phyloP scores from a whole-genome alignment of 2,329 filamentous ascomycete genomes.

The Phaeophleospora eucalypticola region DNA sequence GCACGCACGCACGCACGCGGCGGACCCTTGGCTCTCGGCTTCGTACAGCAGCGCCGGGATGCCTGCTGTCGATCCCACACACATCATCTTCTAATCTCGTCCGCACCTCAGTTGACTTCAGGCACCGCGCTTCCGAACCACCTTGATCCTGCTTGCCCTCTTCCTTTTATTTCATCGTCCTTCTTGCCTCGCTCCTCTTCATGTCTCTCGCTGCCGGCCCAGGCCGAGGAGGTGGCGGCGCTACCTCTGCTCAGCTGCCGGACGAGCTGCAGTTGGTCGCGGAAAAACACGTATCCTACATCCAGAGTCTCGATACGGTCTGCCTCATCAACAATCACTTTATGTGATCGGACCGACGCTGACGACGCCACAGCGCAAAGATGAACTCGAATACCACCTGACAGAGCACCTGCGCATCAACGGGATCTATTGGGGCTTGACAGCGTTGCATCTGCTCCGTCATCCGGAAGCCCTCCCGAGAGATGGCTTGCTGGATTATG shows the following conservation, averaged over 20 bases:
- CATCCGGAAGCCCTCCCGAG: slow-evolving; percentile 77
- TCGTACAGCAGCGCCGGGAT: too few relatives aligned
- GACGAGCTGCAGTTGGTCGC: slow-evolving; percentile 51
- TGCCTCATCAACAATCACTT: slow-evolving; percentile 32
- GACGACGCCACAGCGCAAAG: slow-evolving; percentile 60
- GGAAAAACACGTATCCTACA: slow-evolving; percentile 80
- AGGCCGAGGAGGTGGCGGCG: slow-evolving; percentile 47
- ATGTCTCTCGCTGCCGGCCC: slow-evolving; percentile 62
- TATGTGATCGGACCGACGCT: slow-evolving; percentile 35
- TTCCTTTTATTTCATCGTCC: too few relatives aligned
- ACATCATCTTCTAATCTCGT: too few relatives aligned
- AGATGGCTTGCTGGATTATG: slow-evolving; percentile 78
- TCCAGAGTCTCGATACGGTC: slow-evolving; percentile 85
- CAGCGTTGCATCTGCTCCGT: slow-evolving; percentile 77
- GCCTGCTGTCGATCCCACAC: too few relatives aligned
- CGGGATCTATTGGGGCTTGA: slow-evolving; percentile 94
- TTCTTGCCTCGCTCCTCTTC: neutral
- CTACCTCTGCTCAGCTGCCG: slow-evolving; percentile 34
- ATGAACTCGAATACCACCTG: slow-evolving; percentile 96
- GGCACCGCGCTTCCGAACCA: too few relatives aligned
- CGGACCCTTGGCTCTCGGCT: too few relatives aligned
- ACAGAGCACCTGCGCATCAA: slow-evolving; percentile 95
- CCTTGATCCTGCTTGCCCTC: too few relatives aligned
- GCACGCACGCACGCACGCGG: too few relatives aligned
- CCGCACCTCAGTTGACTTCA: too few relatives aligned